Evolutionary conservation across 345 rosid species (phyloP), one percentile per base, ranked within the genome.

Genomic region (Nasturtium officinale): DNA sequence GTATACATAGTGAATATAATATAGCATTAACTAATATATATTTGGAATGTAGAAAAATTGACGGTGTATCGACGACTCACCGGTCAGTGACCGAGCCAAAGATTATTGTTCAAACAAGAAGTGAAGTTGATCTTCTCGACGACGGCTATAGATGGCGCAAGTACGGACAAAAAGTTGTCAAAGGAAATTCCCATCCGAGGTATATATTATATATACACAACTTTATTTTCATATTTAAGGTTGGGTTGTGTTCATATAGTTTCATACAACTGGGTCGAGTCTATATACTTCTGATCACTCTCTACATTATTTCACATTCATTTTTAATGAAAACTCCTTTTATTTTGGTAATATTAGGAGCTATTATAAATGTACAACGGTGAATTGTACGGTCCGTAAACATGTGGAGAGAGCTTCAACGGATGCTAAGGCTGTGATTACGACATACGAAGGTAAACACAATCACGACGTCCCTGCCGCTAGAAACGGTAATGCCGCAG

Each of bases 111-210:
- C 99, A 95, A 83, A 95, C 99, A 23, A 88, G 90, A 86, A 95
- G 99, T 82, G 96, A 91, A 84, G 96, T 95, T 33, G 99, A 95
- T 81, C 96, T 95, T 71, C 79, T 95, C 29, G 97, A 95, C 72
- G 99, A 95, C 85, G 99, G 99, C 61, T 95, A 87, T 73, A 87
- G 88, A 69, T 95, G 97, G 99, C 97, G 99, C 70, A 95, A 95
- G 73, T 95, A 95, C 53, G 99, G 99, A 76, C 99, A 95, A 88
- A 91, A 95, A 83, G 90, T 95, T 77, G 99, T 95, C 77, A 95
- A 95, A 80, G 99, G 99, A 77, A 95, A 88, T 73, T 89, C 93
- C 18, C 88, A 95, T 85, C 99, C 97, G 10, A 91, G 97, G 99
- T 91, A 38, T 42, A 13, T 37, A 9, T 35, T n/a, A n/a, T n/a